phyloP scores from a whole-genome alignment of 129 eudicot species.

The Daucus carota region DH1_v3.0 NC_030388.2:32659501-32660000 shows the following conservation, averaged over 20 bases:
- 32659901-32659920: slow-evolving; percentile 82
- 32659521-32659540: neutral
- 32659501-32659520: slow-evolving; percentile 12
- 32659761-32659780: slow-evolving; percentile 84
- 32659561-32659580: neutral
- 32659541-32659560: neutral
- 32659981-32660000: slow-evolving; percentile 68
- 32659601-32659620: neutral
- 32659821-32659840: slow-evolving; percentile 94
- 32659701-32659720: slow-evolving; percentile 80
- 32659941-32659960: slow-evolving; percentile 77
- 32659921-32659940: slow-evolving; percentile 53
- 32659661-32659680: slow-evolving; percentile 83
- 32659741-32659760: slow-evolving; percentile 90
- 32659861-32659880: slow-evolving; percentile 65
- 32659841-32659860: slow-evolving; percentile 45
- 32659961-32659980: slow-evolving; percentile 72
- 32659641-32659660: slow-evolving; percentile 61
- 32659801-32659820: slow-evolving; percentile 68
- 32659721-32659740: slow-evolving; percentile 95
- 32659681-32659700: slow-evolving; percentile 77
- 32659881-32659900: slow-evolving; percentile 96
- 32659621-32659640: neutral
- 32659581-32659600: neutral
- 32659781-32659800: slow-evolving; percentile 85